Evolutionary conservation across 2,329 filamentous ascomycete genomes (phyloP), one percentile per base, ranked within the genome.

Genomic region (Apiospora sp.): DNA sequence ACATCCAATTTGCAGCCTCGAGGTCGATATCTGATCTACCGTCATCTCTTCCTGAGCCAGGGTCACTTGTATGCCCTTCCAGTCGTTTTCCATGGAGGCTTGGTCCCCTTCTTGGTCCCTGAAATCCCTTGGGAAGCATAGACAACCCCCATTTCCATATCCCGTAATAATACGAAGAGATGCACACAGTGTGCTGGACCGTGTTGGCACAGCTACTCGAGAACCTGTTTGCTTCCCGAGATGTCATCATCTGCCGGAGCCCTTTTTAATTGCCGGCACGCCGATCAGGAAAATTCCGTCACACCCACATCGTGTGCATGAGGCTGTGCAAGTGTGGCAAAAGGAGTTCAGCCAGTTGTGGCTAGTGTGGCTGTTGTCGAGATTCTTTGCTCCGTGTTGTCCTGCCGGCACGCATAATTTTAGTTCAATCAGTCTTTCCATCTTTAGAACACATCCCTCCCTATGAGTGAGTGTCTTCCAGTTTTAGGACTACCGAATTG

Each of bases 241-340:
- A 64, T 41, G 3, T 64, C 58, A 64, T 64, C 58, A 64, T 64
- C 58, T 64, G 58, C 58, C 58, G 58, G 34, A 64, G 10, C 58
- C 58, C 27, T 34, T 41, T 41, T 64, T 64, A 64, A 41, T 19
- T 37, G 34, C 58, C 58, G 58, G 58, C n/a, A 4, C 7, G 34
- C 41, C 34, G 58, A 64, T 41, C 58, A 64, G 58, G 30, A 24
- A 64, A 64, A 64, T 64, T 64, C 58, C 58, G 58, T 64, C 58
- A 64, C 34, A 8, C 58, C 34, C 5, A 30, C 30, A 2, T 64
- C 10, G 58, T 41, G 34, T 41, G 58, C 34, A 24, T n/a, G 58
- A 41, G 58, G 58, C 58, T 64, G 58, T 64, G 58, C 19, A 24
- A 1, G 1, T 41, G 58, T 64, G 58, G 58, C 58, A n/a, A 64